Conservation (phyloP, 176 grass and related monocot genomes). For the Thalia dealbata region DNA sequence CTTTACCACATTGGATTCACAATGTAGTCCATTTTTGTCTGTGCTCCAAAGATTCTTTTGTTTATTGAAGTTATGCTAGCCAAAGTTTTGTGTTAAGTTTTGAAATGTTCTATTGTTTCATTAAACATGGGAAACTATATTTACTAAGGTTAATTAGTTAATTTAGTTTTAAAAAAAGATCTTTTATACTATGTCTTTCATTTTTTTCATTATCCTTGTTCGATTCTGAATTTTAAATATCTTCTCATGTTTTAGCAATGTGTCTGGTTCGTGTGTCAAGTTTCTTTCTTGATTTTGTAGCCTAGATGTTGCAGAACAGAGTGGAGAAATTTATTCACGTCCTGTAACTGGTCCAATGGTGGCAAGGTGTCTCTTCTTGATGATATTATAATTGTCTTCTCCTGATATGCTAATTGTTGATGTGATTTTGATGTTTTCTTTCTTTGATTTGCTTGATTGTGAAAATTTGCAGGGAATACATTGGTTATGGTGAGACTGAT, state of each 20-base stretch:
- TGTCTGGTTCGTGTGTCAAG: neutral
- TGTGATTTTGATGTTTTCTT: neutral
- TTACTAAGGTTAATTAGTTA: too few species aligned
- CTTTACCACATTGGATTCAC: too few species aligned
- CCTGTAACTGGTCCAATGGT: constrained; percentile 52
- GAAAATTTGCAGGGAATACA: constrained; percentile 50
- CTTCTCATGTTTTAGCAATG: neutral
- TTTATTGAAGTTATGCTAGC: too few species aligned
- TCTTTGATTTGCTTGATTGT: neutral
- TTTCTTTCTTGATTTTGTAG: constrained; percentile 23
- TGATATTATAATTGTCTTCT: constrained; percentile 2
- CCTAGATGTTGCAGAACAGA: constrained; percentile 71
- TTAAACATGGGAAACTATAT: too few species aligned
- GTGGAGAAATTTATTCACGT: constrained; percentile 54
- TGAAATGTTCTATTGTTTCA: too few species aligned
- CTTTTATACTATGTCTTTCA: too few species aligned
- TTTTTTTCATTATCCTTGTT: neutral
- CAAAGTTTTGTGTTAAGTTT: too few species aligned
- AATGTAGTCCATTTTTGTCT: too few species aligned
- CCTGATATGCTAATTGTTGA: neutral
- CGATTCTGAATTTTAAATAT: neutral
- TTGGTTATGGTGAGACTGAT: constrained; percentile 51
- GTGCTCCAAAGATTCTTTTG: too few species aligned
- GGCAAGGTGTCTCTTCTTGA: constrained; percentile 35
- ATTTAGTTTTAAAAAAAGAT: too few species aligned